These are phyloP conservation scores for Trichoderma pleuroti DNA, from an alignment of 2,329 filamentous ascomycete species.

Conservation along the genomic window DNA sequence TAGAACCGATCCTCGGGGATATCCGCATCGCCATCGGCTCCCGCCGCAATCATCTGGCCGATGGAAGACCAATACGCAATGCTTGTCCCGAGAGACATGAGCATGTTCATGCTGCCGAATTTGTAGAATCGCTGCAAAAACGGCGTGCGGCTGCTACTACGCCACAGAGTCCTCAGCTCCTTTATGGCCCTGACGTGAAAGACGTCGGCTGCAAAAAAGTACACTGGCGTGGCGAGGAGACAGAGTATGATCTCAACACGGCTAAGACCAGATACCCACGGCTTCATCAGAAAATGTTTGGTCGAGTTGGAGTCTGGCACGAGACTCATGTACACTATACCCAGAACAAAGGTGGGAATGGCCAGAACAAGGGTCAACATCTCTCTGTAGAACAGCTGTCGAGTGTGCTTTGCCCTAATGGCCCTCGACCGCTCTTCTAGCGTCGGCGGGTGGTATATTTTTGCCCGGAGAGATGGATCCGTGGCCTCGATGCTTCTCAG, in stretches of 20 bases:
- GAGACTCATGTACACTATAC: constrained; percentile 87
- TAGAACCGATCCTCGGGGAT: constrained; percentile 58
- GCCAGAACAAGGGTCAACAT: constrained; percentile 65
- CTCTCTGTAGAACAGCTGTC: constrained; percentile 65
- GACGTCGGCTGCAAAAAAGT: constrained; percentile 79
- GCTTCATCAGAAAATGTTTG: constrained; percentile 65
- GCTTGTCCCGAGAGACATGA: constrained; percentile 83
- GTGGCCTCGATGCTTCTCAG: constrained; percentile 62
- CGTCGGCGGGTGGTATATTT: constrained; percentile 74
- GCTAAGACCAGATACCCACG: constrained; percentile 68
- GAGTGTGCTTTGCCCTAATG: constrained; percentile 69
- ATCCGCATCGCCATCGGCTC: constrained; percentile 42
- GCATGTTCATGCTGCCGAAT: constrained; percentile 96
- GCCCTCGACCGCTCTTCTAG: constrained; percentile 75
- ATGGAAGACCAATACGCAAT: constrained; percentile 85
- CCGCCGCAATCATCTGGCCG: constrained; percentile 66
- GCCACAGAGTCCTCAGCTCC: constrained; percentile 75
- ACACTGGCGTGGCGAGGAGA: constrained; percentile 78
- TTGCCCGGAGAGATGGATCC: constrained; percentile 63
- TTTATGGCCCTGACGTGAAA: constrained; percentile 79
- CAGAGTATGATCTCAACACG: constrained; percentile 77
- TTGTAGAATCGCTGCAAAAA: constrained; percentile 74
- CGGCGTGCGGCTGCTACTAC: constrained; percentile 67
- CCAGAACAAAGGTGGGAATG: constrained; percentile 81
- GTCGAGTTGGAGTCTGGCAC: constrained; percentile 56